Percentiles rank a stretch among this genome's conserved stretches.
These are phyloP conservation scores for Aquilaria sinensis DNA, from an alignment of 345 rosid genomes.

Conservation along the genomic window DNA sequence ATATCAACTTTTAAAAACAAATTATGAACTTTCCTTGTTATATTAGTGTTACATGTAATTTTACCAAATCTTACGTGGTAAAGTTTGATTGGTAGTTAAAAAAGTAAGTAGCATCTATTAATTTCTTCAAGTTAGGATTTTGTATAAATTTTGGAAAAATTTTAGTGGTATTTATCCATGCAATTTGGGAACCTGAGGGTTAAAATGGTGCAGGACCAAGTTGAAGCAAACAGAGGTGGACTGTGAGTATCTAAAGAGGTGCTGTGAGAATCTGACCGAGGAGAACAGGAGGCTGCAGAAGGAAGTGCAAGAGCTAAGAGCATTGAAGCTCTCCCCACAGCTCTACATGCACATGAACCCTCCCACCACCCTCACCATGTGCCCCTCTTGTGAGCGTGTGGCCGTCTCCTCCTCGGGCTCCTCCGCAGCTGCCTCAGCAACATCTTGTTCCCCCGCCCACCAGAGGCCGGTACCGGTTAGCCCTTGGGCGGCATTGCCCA, in stretches of 20 bases:
- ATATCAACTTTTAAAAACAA: no score
- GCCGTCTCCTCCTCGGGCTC: slow-evolving; percentile 36
- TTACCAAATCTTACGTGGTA: no score
- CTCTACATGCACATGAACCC: slow-evolving; percentile 86
- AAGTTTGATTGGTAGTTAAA: no score
- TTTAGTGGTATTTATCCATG: background rate
- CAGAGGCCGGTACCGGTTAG: slow-evolving; percentile 25
- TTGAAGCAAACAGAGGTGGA: slow-evolving; percentile 90
- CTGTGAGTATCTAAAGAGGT: slow-evolving; percentile 68
- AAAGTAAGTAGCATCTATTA: no score
- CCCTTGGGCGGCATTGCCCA: slow-evolving; percentile 51
- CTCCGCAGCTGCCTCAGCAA: slow-evolving; percentile 17
- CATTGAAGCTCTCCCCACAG: slow-evolving; percentile 76
- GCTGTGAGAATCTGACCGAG: slow-evolving; percentile 72
- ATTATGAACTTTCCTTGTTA: no score
- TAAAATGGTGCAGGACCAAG: slow-evolving; percentile 53
- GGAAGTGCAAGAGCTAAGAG: slow-evolving; percentile 82
- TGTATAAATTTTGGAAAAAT: background rate
- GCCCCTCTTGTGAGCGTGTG: slow-evolving; percentile 83
- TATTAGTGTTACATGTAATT: no score
- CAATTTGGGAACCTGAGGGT: background rate
- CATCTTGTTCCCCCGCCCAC: slow-evolving; percentile 20
- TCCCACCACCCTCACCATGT: slow-evolving; percentile 87
- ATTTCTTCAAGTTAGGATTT: background rate
- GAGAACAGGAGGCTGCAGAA: slow-evolving; percentile 77